Evolutionary conservation across 805 yeast genomes (phyloP).

Genomic region (Barnettozyma pratensis): DNA sequence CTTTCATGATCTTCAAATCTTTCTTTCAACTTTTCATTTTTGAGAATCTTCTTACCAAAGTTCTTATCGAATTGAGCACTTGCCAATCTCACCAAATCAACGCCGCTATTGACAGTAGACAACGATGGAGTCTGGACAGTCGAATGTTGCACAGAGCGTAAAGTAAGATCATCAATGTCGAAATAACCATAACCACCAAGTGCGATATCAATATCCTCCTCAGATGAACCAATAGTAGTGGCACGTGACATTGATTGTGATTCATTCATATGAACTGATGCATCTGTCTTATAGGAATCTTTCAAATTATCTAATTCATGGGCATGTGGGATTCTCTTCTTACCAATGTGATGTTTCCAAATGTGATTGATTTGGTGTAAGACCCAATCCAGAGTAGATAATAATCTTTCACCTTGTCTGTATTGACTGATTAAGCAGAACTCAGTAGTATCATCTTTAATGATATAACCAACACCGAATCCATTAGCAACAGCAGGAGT

Average conservation of each 20-base stretch:
- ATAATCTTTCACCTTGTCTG: conserved; percentile 75
- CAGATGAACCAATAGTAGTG: conserved; percentile 19
- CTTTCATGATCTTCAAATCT: conserved; percentile 17
- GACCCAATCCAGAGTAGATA: conserved; percentile 69
- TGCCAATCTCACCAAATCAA: conserved; percentile 8
- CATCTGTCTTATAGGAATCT: conserved; percentile 4
- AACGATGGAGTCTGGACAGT: conserved; percentile 16
- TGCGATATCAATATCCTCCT: conserved; percentile 25
- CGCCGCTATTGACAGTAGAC: conserved; percentile 13
- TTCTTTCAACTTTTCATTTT: conserved; percentile 18
- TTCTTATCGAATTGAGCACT: conserved; percentile 15
- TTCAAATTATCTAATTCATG: conserved; percentile 32
- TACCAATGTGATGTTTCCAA: conserved; percentile 29
- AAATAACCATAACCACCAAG: conserved; percentile 80
- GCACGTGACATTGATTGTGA: conserved; percentile 19
- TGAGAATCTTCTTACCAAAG: conserved; percentile 17
- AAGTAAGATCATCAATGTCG: conserved; percentile 62
- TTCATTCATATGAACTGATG: background rate
- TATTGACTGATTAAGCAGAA: conserved; percentile 84
- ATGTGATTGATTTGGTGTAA: conserved; percentile 52
- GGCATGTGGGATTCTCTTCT: conserved; percentile 22
- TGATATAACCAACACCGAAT: conserved; percentile 87
- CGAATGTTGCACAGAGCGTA: conserved; percentile 48
- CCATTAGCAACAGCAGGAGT: conserved; percentile 89
- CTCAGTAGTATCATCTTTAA: conserved; percentile 73